phyloP scores from a whole-genome alignment of 345 rosid species.

The Lumnitzera racemosa region DNA sequence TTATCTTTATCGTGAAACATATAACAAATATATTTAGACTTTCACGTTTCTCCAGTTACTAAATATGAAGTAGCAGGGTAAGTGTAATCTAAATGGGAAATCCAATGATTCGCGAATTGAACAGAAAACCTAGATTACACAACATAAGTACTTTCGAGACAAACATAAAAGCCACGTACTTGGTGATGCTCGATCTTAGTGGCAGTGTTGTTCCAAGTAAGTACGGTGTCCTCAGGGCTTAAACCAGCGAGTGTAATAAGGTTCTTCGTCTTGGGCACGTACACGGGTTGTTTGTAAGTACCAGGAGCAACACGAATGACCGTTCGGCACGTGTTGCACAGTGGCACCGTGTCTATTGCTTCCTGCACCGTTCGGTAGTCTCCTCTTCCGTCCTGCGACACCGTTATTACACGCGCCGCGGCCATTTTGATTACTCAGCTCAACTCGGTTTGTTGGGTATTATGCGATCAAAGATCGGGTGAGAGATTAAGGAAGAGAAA shows the following conservation, averaged over 20 bases:
- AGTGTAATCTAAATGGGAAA: too few species aligned
- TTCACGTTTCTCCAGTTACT: too few species aligned
- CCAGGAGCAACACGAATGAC: constrained; percentile 77
- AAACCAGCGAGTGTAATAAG: constrained; percentile 78
- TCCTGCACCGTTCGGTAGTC: constrained; percentile 73
- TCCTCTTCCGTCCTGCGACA: constrained; percentile 67
- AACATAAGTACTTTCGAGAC: not conserved
- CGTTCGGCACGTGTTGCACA: constrained; percentile 59
- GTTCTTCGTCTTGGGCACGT: constrained; percentile 89
- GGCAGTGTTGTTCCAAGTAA: constrained; percentile 89
- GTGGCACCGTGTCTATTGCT: constrained; percentile 76
- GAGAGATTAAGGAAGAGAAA: too few species aligned
- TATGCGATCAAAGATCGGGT: too few species aligned
- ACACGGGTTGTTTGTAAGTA: constrained; percentile 68
- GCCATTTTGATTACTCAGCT: too few species aligned
- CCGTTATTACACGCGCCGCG: constrained; percentile 58
- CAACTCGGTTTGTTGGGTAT: too few species aligned
- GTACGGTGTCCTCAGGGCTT: constrained; percentile 58
- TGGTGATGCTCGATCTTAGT: constrained; percentile 81
- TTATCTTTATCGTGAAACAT: too few species aligned
- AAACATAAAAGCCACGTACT: constrained; percentile 22
- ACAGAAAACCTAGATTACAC: not conserved
- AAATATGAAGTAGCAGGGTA: too few species aligned
- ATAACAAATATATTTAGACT: too few species aligned
- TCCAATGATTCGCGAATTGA: too few species aligned